A percentile compares a stretch with the other conserved stretches of the same genome.
These are phyloP conservation scores for Leucosporidium scottii DNA, from an alignment of 768 basidiomycete species.

Conservation along the genomic window DNA sequence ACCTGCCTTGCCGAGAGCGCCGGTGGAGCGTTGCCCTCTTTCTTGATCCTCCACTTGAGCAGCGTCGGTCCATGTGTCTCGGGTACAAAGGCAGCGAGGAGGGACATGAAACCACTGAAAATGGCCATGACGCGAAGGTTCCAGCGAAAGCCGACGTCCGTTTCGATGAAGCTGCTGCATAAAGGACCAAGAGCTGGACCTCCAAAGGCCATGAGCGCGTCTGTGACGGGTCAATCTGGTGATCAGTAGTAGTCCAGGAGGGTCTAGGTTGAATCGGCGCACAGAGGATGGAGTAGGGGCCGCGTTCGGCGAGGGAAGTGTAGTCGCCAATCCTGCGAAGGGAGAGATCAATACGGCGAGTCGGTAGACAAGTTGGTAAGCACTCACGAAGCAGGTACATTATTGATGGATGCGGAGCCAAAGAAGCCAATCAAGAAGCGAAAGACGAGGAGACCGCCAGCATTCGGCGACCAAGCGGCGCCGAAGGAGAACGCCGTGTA, in stretches of 20 bases:
- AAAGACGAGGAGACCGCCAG: constrained; percentile 44
- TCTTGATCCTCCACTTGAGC: neutral
- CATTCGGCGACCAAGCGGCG: constrained; percentile 44
- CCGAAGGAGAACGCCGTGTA: constrained; percentile 44
- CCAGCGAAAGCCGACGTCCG: constrained; percentile 17
- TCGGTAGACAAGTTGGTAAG: constrained; percentile 32
- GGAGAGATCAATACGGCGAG: too few species aligned
- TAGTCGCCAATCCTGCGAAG: constrained; percentile 7
- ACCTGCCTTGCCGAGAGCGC: neutral
- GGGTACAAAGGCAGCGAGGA: constrained; percentile 21
- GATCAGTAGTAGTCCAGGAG: neutral
- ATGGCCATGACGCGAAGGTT: constrained; percentile 30
- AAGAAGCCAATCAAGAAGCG: constrained; percentile 44
- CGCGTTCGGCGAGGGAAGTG: constrained; percentile 9
- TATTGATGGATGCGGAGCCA: constrained; percentile 45
- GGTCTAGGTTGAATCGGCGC: neutral
- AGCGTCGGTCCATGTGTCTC: constrained; percentile 30
- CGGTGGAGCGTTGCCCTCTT: neutral
- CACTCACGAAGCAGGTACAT: constrained; percentile 44
- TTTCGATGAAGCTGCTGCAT: constrained; percentile 19
- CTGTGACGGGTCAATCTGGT: neutral
- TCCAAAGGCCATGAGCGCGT: constrained; percentile 24
- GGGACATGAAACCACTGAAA: constrained; percentile 12
- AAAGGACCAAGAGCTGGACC: constrained; percentile 26
- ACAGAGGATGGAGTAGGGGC: constrained; percentile 5